These are phyloP conservation scores for Warburgia ugandensis DNA, from an alignment of 164 flowering plant species.

Conservation along the genomic window DNA sequence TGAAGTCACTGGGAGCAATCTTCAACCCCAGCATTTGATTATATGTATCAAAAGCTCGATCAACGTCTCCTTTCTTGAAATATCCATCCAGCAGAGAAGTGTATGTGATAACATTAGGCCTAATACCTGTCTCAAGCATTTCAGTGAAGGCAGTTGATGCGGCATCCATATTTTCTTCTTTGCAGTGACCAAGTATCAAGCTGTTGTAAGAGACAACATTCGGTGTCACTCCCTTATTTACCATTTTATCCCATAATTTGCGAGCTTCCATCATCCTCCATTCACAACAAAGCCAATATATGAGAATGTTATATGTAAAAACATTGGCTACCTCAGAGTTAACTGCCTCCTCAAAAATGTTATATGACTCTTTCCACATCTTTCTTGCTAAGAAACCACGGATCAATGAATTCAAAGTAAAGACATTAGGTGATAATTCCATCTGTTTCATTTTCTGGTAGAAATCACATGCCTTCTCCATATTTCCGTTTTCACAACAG, in stretches of 20 bases:
- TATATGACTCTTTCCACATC: conserved; percentile 30
- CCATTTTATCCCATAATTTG: conserved; percentile 49
- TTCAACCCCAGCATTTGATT: conserved; percentile 37
- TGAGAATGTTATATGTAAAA: conserved; percentile 36
- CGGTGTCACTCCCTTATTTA: conserved; percentile 37
- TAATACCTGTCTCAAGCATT: conserved; percentile 37
- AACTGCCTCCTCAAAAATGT: conserved; percentile 59
- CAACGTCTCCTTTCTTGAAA: conserved; percentile 42
- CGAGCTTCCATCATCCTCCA: conserved; percentile 47
- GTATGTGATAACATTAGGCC: conserved; percentile 54
- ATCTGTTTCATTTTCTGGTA: conserved; percentile 47
- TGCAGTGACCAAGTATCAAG: conserved; percentile 56
- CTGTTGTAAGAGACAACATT: conserved; percentile 48
- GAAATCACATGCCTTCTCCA: conserved; percentile 51
- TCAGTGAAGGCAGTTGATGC: conserved; percentile 35
- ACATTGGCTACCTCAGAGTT: conserved; percentile 44
- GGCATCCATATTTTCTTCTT: conserved; percentile 35
- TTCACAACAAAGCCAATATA: conserved; percentile 39
- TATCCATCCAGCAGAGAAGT: conserved; percentile 53
- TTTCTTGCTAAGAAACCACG: conserved; percentile 33
- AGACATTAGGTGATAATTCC: conserved; percentile 38
- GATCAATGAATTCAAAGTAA: conserved; percentile 37
- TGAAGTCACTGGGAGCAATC: conserved; percentile 42
- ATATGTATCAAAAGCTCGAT: conserved; percentile 33
- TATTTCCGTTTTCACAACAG: conserved; percentile 37